Evolutionary conservation across 2,329 filamentous ascomycete species (phyloP).

Genomic region (Xylaria multiplex): DNA sequence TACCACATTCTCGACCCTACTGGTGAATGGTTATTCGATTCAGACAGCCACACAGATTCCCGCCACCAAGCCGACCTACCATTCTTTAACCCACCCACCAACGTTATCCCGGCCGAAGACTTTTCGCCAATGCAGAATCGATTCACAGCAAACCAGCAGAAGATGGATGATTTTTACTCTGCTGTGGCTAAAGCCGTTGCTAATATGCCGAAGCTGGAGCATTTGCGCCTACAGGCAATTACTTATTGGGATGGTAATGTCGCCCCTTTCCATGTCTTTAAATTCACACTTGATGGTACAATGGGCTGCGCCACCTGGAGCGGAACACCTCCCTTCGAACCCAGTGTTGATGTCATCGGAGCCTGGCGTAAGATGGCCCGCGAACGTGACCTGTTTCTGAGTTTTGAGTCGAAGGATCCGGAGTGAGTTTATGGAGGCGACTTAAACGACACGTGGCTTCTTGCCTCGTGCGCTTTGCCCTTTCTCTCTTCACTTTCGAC

Average conservation of each 20-base stretch:
- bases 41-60: neutral
- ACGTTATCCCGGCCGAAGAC: slow-evolving; percentile 17
- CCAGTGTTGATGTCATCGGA: slow-evolving; percentile 4
- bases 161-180: slow-evolving; percentile 28
- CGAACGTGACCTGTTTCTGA: slow-evolving; percentile 17
- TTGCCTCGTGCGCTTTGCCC: neutral
- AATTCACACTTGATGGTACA: neutral
- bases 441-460: neutral
- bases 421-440: neutral
- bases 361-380: slow-evolving; percentile 24
- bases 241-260: slow-evolving; percentile 12
- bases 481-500: slow-evolving; percentile 1
- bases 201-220: slow-evolving; percentile 28
- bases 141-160: slow-evolving; percentile 19
- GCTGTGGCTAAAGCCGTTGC: slow-evolving; percentile 23
- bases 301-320: slow-evolving; percentile 11
- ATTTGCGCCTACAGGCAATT: slow-evolving; percentile 21
- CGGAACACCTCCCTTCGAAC: slow-evolving; percentile 19
- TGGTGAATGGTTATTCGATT: slow-evolving; percentile 30
- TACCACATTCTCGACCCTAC: slow-evolving; percentile 26
- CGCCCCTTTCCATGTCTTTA: slow-evolving; percentile 24
- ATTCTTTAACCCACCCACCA: slow-evolving; percentile 13
- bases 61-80: slow-evolving; percentile 15
- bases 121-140: slow-evolving; percentile 16
- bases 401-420: neutral